These are phyloP conservation scores for Candida suzukii DNA, from an alignment of 805 yeast species.

Conservation along the genomic window DNA sequence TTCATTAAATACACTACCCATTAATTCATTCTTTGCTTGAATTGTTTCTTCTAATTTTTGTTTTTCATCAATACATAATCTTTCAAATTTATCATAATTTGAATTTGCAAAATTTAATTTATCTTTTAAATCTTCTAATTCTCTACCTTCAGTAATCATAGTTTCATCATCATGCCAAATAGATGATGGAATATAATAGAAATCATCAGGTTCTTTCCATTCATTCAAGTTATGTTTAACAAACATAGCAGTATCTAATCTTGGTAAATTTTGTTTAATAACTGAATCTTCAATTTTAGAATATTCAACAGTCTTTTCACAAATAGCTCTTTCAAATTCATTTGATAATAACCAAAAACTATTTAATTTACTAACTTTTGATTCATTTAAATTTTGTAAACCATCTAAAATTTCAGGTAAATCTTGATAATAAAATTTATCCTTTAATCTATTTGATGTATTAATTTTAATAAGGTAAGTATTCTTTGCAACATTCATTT, in stretches of 20 bases:
- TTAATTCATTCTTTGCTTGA: slow-evolving; percentile 26
- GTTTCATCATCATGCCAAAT: slow-evolving; percentile 97
- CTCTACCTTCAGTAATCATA: slow-evolving; percentile 50
- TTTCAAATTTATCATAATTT: slow-evolving; percentile 33
- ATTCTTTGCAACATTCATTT: slow-evolving; percentile 88
- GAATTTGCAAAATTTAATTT: slow-evolving; percentile 35
- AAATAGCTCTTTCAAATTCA: slow-evolving; percentile 45
- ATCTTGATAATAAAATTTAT: slow-evolving; percentile 88
- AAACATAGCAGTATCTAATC: slow-evolving; percentile 81
- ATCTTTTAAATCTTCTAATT: slow-evolving; percentile 48
- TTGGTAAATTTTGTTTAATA: slow-evolving; percentile 63
- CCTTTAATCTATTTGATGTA: slow-evolving; percentile 85
- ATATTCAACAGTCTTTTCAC: slow-evolving; percentile 38
- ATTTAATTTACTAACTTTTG: slow-evolving; percentile 66
- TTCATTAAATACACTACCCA: slow-evolving; percentile 24
- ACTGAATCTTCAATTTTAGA: slow-evolving; percentile 44
- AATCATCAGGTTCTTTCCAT: slow-evolving; percentile 88
- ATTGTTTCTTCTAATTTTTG: slow-evolving; percentile 39
- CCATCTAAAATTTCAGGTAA: slow-evolving; percentile 84
- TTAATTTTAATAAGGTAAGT: slow-evolving; percentile 72
- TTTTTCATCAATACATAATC: slow-evolving; percentile 39
- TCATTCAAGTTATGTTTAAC: slow-evolving; percentile 71
- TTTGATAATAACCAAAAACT: slow-evolving; percentile 57
- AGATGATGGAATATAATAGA: slow-evolving; percentile 77
- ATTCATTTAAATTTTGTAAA: slow-evolving; percentile 77